Base-by-base conservation (phyloP, 495 filamentous ascomycete species). In the Echria macrotheca region DNA sequence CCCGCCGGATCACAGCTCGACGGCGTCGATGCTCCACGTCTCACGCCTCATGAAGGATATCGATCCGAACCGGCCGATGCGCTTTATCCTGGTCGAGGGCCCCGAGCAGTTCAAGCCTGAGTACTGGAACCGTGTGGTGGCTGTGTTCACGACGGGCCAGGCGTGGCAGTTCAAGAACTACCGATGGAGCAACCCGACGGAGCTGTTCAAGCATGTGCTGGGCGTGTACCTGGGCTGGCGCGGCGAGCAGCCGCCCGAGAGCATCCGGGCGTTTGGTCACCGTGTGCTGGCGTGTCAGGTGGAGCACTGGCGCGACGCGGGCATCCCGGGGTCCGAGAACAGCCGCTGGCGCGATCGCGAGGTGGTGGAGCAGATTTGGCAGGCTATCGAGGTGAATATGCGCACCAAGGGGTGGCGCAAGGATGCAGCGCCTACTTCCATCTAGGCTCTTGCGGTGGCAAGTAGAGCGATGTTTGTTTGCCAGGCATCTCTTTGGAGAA, bases 121-220 rank as follows among this genome's bases (percentile, higher is more conserved):
- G 61, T 96, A 97, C 71, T 99, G 93, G 93, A 81, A 83, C 49
- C 83, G 94, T 15, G 87, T 99, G 8, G 93, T 97, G 7, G 94
- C 88, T 7, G 89, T 99, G 37, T 99, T 99, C 69, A 99, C 93
- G 0, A 99, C 93, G 7, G 93, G 93, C 18, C 93, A 99, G 67
- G 84, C 85, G 9, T 99, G 93, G 93, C 93, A 99, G 67, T 99
- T 97, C 71, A 95, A 95, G 69, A 85, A 82, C 38, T 99, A 97
- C 77, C 94, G 93, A 70, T 97, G 93, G 91, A 83, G 85, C 50
- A 81, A 88, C 21, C 87, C 94, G 4, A 70, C 80, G 2, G 93
- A 97, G 53, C 75, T 99, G 24, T 99, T 99, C 69, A 77, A 81
- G 52, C 86, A 96, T 54, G 84, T 87, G 15, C 74, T 86, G 11